Evolutionary conservation across 2,329 filamentous ascomycete species (phyloP), one percentile per base, ranked within the genome.

Genomic region (Colletotrichum nymphaeae): DNA sequence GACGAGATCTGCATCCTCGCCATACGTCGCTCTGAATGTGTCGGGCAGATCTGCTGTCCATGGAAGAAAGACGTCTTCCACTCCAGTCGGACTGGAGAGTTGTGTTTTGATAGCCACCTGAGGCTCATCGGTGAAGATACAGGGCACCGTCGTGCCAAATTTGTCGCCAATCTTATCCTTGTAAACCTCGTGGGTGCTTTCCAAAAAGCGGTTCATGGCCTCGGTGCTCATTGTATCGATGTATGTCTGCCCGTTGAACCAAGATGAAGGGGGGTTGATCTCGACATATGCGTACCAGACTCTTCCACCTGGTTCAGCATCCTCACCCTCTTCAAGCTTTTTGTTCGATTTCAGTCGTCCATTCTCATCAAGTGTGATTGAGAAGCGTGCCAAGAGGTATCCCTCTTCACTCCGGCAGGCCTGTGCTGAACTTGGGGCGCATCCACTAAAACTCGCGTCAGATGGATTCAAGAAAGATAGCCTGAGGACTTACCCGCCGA

Each of bases 271-370:
- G 1, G 76, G 75, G 64, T 81, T 81, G 1, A 74, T 77, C 67
- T 81, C 79, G 14, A 80, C 75, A 69, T 82, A 82, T 8, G 79
- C 79, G 57, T 80, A 80, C 79, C 79, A 82, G 8, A 80, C 65
- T 4, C 53, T 32, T 5, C 64, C 70, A 16, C 79, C 78, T 1
- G 62, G 64, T 19, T 76, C 77, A 8, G 72, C 53, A 32, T 53
- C 35, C 12, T 81, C 75, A 3, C 69, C 77, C 5, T 75, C 30
- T 1, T 76, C 55, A 16, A 79, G 35, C 26, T 71, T 68, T 3
- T 74, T 74, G 12, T 73, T 76, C 4, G 76, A 76, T n/a, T 76
- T 75, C 3, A 81, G 76, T 32, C 72, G 74, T 9, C 78, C 78
- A 53, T 76, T 74, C 9, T 75, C 73, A 30, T 80, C 76, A 8